Base-by-base conservation (phyloP, 805 yeast species). In the Naumovozyma castellii region DNA sequence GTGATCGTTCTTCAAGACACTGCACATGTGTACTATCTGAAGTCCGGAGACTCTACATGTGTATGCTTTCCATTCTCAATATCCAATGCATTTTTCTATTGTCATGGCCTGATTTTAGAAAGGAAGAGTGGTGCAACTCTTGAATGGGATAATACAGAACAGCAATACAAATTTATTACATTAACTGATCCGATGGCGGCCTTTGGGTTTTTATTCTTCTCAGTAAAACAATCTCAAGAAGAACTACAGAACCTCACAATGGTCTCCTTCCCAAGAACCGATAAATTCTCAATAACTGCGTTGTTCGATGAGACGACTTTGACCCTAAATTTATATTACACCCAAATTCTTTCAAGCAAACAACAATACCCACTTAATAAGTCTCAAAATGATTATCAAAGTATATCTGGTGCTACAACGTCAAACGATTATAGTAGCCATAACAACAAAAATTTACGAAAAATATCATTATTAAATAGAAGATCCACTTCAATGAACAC, bases 111-210 rank as follows among this genome's bases (percentile, higher is more conserved):
- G 3, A 61, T 87, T 0, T 50, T 84, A 17, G 84, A 82, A 50
- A 65, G 77, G 30, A 71, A 68, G 36, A 25, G 49, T 50, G 32
- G 40, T 20, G 43, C 35, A 32, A 37, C 18, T 27, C 9, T 10
- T 10, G 9, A 32, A n/a, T 28, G 33, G 4, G 14, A 32, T 10
- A 36, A 43, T 13, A 27, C 43, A 8, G 42, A 43, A 28, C 15
- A 20, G 2, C 32, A 40, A 25, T 51, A 51, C 32, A 59, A 65
- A 38, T 81, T 84, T 48, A 66, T 85, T 39, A 77, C 94, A 0
- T 55, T 86, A 43, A 69, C 78, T 1, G 94, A 84, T 54, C 90
- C 95, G 1, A 62, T 81, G 44, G 73, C 76, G 2, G 92, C 84
- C 3, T 69, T 84, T 41, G 86, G 94, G 2, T 64, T 76, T 3